Base-by-base conservation (phyloP, 345 rosid species). In the Aquilaria yunnanensis region DNA sequence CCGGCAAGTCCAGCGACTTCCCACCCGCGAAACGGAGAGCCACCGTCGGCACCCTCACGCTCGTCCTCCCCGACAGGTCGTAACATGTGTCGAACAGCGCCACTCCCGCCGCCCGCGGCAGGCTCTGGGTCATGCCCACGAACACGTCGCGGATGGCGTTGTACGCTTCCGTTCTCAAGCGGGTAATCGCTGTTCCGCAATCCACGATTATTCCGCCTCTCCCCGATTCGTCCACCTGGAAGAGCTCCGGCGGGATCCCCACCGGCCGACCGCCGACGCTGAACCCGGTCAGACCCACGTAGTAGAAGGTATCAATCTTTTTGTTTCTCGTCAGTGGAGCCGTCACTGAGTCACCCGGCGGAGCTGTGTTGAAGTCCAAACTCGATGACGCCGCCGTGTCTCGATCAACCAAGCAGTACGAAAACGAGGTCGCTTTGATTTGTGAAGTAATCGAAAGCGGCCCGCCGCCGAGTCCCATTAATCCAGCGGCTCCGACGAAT, bases 321-420 rank as follows among this genome's bases (percentile, higher is more conserved):
- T 71, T 78, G 79, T 87, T 92, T 4, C 92, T 84, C 2, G 87
- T 70, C 62, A 92, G 67, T 61, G 96, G 86, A 57, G 92, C 85
- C 9, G 83, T 74, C 23, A 83, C 76, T 59, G 92, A 82, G 67
- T 72, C 77, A 0, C 69, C 81, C 12, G 91, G 70, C 3, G 85
- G 67, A 16, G 74, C 41, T 0, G 76, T 53, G 66, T 76, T 73
- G 67, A 87, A 87, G 57, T 84, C 93, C 32, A 90, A 87, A 46
- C 86, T 89, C 6, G 98, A 93, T 32, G 77, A 78, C 5, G 88
- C 72, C 71, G 84, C 91, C 2, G 98, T 83, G 76, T 87, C 91
- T n/a, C 97, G 97, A 71, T 93, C 94, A 14, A 89, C 94, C 47
- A 93, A 88, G 62, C 97, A 93, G 57, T 87, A 90, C 0, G 97